These are phyloP conservation scores for Mikania micrantha DNA, from an alignment of 129 eudicot genomes.

Conservation along the genomic window DNA sequence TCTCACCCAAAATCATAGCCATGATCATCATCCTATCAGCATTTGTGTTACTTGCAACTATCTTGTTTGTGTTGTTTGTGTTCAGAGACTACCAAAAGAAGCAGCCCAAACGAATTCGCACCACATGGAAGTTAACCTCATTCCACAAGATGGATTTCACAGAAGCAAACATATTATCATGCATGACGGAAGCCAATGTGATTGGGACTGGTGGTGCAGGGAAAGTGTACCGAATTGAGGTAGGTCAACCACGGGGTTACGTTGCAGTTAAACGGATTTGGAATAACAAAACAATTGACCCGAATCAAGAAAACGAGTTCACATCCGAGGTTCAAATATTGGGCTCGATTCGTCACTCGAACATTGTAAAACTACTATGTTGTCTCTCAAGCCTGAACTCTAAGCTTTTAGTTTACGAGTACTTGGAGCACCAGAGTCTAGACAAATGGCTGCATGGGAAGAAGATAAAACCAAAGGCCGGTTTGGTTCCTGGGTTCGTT, in stretches of 20 bases:
- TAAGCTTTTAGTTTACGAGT: constrained; percentile 84
- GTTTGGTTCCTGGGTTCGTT: constrained; percentile 16
- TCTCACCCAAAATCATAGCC: constrained; percentile 48
- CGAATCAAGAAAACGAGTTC: constrained; percentile 54
- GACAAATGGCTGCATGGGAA: constrained; percentile 75
- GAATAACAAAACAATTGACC: constrained; percentile 43
- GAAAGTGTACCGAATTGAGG: constrained; percentile 54
- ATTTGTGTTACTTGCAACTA: constrained; percentile 27
- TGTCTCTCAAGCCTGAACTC: constrained; percentile 69
- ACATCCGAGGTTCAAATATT: constrained; percentile 66
- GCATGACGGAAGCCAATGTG: constrained; percentile 54
- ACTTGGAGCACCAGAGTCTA: constrained; percentile 80
- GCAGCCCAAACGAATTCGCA: constrained; percentile 38
- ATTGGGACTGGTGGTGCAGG: constrained; percentile 82
- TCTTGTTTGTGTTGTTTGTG: constrained; percentile 32
- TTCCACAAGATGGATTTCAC: constrained; percentile 67
- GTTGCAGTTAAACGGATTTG: constrained; percentile 78
- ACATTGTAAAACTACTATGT: constrained; percentile 79
- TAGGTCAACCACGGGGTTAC: constrained; percentile 42
- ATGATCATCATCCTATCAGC: constrained; percentile 43
- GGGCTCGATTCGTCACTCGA: constrained; percentile 75
- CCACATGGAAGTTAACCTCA: constrained; percentile 61
- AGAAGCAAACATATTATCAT: constrained; percentile 42
- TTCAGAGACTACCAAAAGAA: constrained; percentile 41
- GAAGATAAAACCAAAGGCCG: constrained; percentile 30